Percentiles rank a stretch among this genome's conserved stretches.
These are phyloP conservation scores for Trichoderma breve DNA, from an alignment of 2,329 filamentous ascomycete species.

Conservation along the genomic window DNA sequence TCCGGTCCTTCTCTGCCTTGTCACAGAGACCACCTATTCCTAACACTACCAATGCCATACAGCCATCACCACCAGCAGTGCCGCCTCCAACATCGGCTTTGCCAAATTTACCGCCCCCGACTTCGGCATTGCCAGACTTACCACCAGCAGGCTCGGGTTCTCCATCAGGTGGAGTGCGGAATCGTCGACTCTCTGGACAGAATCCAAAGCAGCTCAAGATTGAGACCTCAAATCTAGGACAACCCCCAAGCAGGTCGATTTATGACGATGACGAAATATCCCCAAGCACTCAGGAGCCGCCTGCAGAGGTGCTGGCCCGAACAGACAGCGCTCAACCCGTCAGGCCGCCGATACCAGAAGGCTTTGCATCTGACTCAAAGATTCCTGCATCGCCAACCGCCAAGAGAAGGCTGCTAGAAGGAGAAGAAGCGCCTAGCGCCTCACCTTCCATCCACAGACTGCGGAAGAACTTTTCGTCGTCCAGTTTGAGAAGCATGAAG, in stretches of 20 bases:
- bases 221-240: constrained; percentile 58
- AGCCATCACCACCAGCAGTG: constrained; percentile 40
- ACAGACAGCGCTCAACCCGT: constrained; percentile 12
- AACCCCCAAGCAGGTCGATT: constrained; percentile 22
- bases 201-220: constrained; percentile 84
- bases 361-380: constrained; percentile 30
- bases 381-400: constrained; percentile 33
- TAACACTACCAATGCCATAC: constrained; percentile 23
- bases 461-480: constrained; percentile 68
- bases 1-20: constrained; percentile 62
- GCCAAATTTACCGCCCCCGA: constrained; percentile 45
- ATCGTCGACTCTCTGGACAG: constrained; percentile 75
- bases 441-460: constrained; percentile 54
- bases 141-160: constrained; percentile 36
- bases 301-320: not conserved
- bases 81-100: constrained; percentile 49
- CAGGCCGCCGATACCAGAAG: constrained; percentile 29
- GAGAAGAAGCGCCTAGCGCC: constrained; percentile 44
- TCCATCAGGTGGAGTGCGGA: constrained; percentile 60
- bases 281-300: constrained; percentile 15
- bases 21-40: constrained; percentile 52
- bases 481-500: constrained; percentile 69
- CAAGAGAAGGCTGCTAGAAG: constrained; percentile 34
- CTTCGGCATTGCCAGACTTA: constrained; percentile 42
- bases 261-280: constrained; percentile 15